phyloP scores from a whole-genome alignment of 108 stramenopile genomes.

The Cyclotella kingstonii region DNA sequence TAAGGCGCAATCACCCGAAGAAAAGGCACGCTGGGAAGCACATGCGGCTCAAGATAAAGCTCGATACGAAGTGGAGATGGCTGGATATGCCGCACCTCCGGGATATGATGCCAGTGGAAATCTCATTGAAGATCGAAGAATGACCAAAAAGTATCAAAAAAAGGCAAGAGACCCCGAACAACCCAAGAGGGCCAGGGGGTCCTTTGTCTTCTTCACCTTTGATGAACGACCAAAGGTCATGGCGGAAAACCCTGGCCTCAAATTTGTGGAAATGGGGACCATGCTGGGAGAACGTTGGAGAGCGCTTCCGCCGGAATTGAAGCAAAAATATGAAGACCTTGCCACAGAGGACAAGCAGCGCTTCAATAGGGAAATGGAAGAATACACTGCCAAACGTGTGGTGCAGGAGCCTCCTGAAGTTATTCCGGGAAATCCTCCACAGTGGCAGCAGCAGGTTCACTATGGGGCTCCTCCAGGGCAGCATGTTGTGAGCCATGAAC shows the following conservation, averaged over 20 bases:
- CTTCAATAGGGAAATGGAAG: constrained; percentile 87
- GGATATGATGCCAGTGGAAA: constrained; percentile 82
- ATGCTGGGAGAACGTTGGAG: constrained; percentile 92
- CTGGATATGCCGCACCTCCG: constrained; percentile 56
- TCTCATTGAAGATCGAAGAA: constrained; percentile 71
- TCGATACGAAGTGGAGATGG: constrained; percentile 78
- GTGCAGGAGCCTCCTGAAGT: constrained; percentile 18
- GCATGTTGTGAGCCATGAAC: too few relatives aligned
- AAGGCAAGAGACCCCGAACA: constrained; percentile 70
- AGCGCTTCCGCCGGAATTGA: constrained; percentile 76
- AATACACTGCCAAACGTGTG: constrained; percentile 55
- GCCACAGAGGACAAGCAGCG: constrained; percentile 85
- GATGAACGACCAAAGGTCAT: constrained; percentile 82
- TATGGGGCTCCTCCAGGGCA: constrained; percentile 2
- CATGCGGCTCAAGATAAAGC: constrained; percentile 80
- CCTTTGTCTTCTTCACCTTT: constrained; percentile 86
- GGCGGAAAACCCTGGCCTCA: constrained; percentile 81
- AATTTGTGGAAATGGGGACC: constrained; percentile 89
- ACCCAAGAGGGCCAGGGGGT: constrained; percentile 76
- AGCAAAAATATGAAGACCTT: constrained; percentile 82
- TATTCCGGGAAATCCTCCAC: constrained; percentile 11
- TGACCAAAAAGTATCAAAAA: constrained; percentile 66
- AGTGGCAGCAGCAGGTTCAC: neutral
- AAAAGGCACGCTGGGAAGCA: constrained; percentile 78
- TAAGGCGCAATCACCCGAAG: constrained; percentile 76